Base-by-base conservation (phyloP, 2,329 filamentous ascomycete genomes). In the Leptographium lundbergii region DNA sequence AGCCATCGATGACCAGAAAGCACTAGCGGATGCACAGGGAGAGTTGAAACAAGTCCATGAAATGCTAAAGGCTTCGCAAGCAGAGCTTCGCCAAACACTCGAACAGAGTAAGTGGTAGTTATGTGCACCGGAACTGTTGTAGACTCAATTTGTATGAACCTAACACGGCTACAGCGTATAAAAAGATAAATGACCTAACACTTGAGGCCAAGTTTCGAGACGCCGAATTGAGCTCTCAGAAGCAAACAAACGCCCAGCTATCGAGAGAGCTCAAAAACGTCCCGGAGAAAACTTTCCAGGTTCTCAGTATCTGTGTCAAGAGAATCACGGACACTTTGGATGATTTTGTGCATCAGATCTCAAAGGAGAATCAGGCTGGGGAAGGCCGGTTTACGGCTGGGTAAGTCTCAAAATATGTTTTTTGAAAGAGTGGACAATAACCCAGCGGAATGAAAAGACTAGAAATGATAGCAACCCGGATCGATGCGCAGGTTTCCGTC, bases 41-140 rank as follows among this genome's bases (percentile, higher is more conserved):
- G 64, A 70, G 0, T 68, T 72, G 13, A 61, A 67, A 1, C 64
- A 74, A 29, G 59, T 78, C 6, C 68, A 66, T 22, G 63, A 67
- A 11, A 70, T 48, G 19, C 42, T 74, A 25, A 67, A 74, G 45
- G 66, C 68, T 9, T 65, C 73, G 39, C 68, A 66, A 27, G 60
- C 60, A 45, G 67, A 69, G 10, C 61, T 73, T n/a, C 62, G 69
- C 4, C 61, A 67, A 52, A 60, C 60, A 3, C 63, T 68, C 9
- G 57, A 61, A 5, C 60, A 66, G 42, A 59, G n/a, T 42, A 60
- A 53, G 34, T 24, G 14, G 19, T 42, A 42, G 39, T 7, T 19
- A 13, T 48, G 22, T 13, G 22, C 11, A 48, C 3, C 42, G 11
- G 3, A 61, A 14, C 27, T 34, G 59, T 24, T 34, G 59, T 24